Evolutionary conservation across 2,329 filamentous ascomycete genomes (phyloP).

Genomic region (Blastomyces gilchristii): DNA sequence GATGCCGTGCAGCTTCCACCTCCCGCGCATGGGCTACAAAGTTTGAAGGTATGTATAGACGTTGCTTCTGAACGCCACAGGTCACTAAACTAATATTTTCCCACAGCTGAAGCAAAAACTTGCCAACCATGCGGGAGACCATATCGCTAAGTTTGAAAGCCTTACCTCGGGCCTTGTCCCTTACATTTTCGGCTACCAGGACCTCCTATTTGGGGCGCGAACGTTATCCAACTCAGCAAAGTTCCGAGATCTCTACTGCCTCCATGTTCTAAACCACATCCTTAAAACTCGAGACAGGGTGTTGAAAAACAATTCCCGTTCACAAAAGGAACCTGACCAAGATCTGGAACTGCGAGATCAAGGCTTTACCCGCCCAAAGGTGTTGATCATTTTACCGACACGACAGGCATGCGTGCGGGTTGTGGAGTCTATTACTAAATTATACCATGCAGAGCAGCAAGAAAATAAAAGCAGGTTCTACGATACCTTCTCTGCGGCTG

Average conservation of each 20-base stretch:
- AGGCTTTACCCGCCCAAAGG: conserved; percentile 88
- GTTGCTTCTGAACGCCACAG: neutral
- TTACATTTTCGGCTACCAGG: conserved; percentile 70
- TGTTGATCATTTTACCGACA: conserved; percentile 82
- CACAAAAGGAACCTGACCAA: conserved; percentile 55
- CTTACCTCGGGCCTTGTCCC: conserved; percentile 58
- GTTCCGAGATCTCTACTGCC: conserved; percentile 60
- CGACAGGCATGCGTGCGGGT: conserved; percentile 73
- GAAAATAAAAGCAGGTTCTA: conserved; percentile 91
- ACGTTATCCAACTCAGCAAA: conserved; percentile 57
- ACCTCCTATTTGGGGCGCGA: conserved; percentile 66
- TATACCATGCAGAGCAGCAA: conserved; percentile 78
- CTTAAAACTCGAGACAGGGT: conserved; percentile 88
- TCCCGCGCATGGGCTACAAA: conserved; percentile 24
- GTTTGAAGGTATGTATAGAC: conserved; percentile 27
- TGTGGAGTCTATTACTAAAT: conserved; percentile 62
- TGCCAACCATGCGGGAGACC: conserved; percentile 43
- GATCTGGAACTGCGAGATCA: conserved; percentile 78
- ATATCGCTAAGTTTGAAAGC: conserved; percentile 48
- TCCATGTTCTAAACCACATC: conserved; percentile 85
- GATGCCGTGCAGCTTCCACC: conserved; percentile 21
- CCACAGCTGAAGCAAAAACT: conserved; percentile 60
- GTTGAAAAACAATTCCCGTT: conserved; percentile 79
- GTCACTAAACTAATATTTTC: conserved; percentile 26
- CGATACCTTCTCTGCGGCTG: conserved; percentile 63